These are phyloP conservation scores for Coniochaeta pulveracea DNA, from an alignment of 2,329 filamentous ascomycete species.

Conservation along the genomic window DNA sequence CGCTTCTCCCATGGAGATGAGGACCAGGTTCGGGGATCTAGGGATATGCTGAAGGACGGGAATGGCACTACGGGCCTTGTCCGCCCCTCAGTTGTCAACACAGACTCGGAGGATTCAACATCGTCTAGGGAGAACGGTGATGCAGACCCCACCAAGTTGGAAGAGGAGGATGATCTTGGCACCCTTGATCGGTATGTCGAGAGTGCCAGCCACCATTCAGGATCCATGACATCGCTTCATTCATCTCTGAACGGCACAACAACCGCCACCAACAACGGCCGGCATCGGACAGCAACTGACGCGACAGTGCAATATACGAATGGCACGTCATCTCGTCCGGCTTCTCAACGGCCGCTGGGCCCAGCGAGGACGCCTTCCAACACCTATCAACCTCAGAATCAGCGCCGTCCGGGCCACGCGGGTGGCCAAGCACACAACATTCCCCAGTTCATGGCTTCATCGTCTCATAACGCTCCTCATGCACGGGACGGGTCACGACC, in stretches of 20 bases:
- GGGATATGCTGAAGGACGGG: slow-evolving; percentile 26
- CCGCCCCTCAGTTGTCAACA: slow-evolving; percentile 20
- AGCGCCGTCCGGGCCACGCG: slow-evolving; percentile 30
- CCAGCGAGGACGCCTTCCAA: slow-evolving; percentile 66
- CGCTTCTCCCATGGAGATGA: slow-evolving; percentile 44
- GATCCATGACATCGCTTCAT: slow-evolving; percentile 30
- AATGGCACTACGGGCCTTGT: slow-evolving; percentile 7
- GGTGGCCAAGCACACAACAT: too few relatives aligned
- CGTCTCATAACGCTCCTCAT: slow-evolving; percentile 20
- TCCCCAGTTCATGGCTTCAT: slow-evolving; percentile 20
- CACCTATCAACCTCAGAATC: slow-evolving; percentile 64
- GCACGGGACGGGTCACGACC: slow-evolving; percentile 41
- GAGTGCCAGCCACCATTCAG: slow-evolving; percentile 22
- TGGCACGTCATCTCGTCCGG: slow-evolving; percentile 25
- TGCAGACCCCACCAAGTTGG: slow-evolving; percentile 30
- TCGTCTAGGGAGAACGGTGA: slow-evolving; percentile 35
- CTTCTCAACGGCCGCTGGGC: slow-evolving; percentile 55
- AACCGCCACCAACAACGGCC: slow-evolving; percentile 22
- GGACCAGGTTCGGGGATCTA: slow-evolving; percentile 27
- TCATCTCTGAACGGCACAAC: slow-evolving; percentile 28
- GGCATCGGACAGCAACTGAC: slow-evolving; percentile 18
- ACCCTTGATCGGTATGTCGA: slow-evolving; percentile 33
- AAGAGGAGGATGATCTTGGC: slow-evolving; percentile 38
- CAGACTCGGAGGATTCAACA: slow-evolving; percentile 36
- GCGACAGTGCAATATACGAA: slow-evolving; percentile 19